These are phyloP conservation scores for Xylariales sp. DNA, from an alignment of 2,329 filamentous ascomycete species.

Conservation along the genomic window DNA sequence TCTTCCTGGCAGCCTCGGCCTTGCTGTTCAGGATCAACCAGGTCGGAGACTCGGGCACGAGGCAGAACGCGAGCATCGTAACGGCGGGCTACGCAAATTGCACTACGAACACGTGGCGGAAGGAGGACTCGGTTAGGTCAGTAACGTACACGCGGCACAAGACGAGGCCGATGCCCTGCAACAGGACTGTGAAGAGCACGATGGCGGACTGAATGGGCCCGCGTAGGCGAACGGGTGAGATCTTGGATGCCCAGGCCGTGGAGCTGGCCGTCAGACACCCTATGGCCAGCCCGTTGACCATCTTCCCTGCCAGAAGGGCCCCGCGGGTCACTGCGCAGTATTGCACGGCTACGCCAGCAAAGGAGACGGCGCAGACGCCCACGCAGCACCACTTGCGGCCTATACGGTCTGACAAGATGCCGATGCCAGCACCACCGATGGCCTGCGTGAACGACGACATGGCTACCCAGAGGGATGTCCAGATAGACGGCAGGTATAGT, in stretches of 20 bases:
- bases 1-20: background rate
- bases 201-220: background rate
- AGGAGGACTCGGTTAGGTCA: background rate
- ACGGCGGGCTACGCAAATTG: background rate
- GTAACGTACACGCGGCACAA: background rate
- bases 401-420: background rate
- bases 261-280: too few species aligned
- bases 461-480: too few species aligned
- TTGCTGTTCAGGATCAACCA: background rate
- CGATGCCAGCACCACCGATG: background rate
- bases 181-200: background rate
- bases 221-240: background rate
- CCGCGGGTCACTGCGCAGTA: background rate
- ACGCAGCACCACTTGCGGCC: background rate
- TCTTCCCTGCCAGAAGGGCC: too few species aligned
- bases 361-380: background rate
- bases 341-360: background rate
- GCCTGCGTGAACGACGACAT: slow-evolving; percentile 1
- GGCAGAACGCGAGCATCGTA: background rate
- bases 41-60: background rate
- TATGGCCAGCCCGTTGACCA: too few species aligned
- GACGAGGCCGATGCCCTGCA: background rate
- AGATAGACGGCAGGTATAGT: too few species aligned
- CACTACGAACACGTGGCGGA: background rate
- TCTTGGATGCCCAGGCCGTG: too few species aligned